A percentile compares a stretch with the other conserved stretches of the same genome.
These are phyloP conservation scores for Aegilops umbellulata DNA, from an alignment of 176 grass and related monocot genomes.

Conservation along the genomic window DNA sequence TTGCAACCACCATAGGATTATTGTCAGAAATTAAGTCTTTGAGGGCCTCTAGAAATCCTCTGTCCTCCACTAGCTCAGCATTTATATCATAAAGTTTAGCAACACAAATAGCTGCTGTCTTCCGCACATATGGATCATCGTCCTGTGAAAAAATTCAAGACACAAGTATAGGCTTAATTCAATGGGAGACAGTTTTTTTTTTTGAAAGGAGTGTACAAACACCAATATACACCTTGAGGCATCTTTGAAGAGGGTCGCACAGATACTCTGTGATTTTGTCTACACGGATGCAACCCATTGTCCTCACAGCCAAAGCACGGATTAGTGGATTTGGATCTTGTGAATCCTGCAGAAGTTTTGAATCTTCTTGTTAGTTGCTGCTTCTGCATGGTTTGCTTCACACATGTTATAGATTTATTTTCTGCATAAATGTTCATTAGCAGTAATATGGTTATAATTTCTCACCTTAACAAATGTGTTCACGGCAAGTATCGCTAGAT, in stretches of 20 bases:
- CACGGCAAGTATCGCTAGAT: constrained; percentile 97
- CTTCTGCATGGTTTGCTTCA: background rate
- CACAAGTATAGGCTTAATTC: constrained; percentile 2
- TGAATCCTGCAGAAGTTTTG: constrained; percentile 68
- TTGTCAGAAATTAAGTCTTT: constrained; percentile 99
- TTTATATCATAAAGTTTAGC: constrained; percentile 99
- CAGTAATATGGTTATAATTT: constrained; percentile 11
- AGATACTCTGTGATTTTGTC: constrained; percentile 99
- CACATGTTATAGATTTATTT: background rate
- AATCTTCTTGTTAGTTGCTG: background rate
- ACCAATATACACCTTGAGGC: constrained; percentile 72
- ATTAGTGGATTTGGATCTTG: constrained; percentile 99
- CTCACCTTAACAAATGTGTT: constrained; percentile 99
- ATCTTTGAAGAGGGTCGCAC: constrained; percentile 98
- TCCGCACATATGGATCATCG: constrained; percentile 98
- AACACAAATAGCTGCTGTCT: constrained; percentile 98
- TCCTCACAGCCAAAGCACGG: constrained; percentile 97
- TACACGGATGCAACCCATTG: constrained; percentile 99
- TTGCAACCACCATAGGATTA: constrained; percentile 99
- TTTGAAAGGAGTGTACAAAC: constrained; percentile 12
- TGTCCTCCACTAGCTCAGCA: constrained; percentile 93
- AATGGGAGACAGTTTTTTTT: background rate
- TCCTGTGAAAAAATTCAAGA: constrained; percentile 53
- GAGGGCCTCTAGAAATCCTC: constrained; percentile 90
- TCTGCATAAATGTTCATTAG: background rate